These are phyloP conservation scores for Crepidotus sp. DNA, from an alignment of 1,284 basidiomycete genomes.

Conservation along the genomic window DNA sequence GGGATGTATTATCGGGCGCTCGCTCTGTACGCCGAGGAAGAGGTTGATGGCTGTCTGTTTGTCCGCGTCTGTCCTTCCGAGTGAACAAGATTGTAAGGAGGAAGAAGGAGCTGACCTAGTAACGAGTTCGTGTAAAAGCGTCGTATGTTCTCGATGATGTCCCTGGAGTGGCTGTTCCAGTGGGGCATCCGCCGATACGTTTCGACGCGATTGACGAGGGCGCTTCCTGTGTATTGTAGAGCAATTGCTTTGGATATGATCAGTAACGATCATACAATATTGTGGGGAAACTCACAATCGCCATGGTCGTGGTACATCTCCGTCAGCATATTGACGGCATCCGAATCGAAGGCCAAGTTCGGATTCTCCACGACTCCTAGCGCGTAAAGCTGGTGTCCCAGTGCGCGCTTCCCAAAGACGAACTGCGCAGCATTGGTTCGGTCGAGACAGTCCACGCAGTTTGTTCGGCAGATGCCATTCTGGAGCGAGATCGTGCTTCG, in stretches of 20 bases:
- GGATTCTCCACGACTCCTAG: slow-evolving; percentile 83
- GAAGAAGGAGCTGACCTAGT: slow-evolving; percentile 43
- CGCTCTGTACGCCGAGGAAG: slow-evolving; percentile 78
- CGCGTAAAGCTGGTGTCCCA: slow-evolving; percentile 94
- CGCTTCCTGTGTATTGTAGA: slow-evolving; percentile 93
- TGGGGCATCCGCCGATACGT: slow-evolving; percentile 94
- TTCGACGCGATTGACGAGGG: slow-evolving; percentile 94
- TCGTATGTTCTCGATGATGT: slow-evolving; percentile 94
- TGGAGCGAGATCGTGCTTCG: slow-evolving; percentile 74
- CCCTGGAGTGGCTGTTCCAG: slow-evolving; percentile 96
- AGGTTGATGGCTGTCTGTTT: slow-evolving; percentile 98
- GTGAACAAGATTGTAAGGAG: slow-evolving; percentile 1
- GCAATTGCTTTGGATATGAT: slow-evolving; percentile 62
- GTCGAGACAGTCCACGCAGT: slow-evolving; percentile 96
- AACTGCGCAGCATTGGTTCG: slow-evolving; percentile 98
- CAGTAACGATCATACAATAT: slow-evolving; percentile 1
- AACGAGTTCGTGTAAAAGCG: slow-evolving; percentile 96
- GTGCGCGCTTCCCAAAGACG: slow-evolving; percentile 91
- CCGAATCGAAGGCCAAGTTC: slow-evolving; percentile 86
- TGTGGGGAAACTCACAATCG: slow-evolving; percentile 58
- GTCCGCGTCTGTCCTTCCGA: slow-evolving; percentile 66
- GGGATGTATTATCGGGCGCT: slow-evolving; percentile 39
- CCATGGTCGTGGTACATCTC: slow-evolving; percentile 99
- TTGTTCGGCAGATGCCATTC: slow-evolving; percentile 84
- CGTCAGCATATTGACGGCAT: slow-evolving; percentile 94